A percentile compares a stretch with the other conserved stretches of the same genome.
phyloP scores from a whole-genome alignment of 2,329 filamentous ascomycete genomes.

The Beauveria scarabaeidicola region DNA sequence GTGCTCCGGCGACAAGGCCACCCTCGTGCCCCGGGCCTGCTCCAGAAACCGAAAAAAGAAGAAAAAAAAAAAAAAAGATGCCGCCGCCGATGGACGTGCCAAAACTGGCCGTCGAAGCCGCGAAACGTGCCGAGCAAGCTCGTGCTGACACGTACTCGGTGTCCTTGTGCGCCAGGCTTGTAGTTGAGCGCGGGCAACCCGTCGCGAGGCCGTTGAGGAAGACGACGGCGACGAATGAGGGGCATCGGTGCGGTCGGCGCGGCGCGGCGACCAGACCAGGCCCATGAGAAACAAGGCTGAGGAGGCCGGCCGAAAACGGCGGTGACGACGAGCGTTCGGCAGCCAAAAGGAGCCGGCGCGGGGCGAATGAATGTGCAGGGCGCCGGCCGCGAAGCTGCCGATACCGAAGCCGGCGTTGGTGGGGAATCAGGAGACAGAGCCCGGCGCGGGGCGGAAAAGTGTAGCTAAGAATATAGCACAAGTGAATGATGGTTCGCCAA shows the following conservation, averaged over 20 bases:
- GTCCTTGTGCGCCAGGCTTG: slow-evolving; percentile 64
- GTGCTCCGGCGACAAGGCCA: too few species aligned
- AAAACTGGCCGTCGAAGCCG: slow-evolving; percentile 70
- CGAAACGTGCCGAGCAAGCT: slow-evolving; percentile 72
- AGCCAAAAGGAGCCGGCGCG: slow-evolving; percentile 65
- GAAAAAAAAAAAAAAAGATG: slow-evolving; percentile 62
- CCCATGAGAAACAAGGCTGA: slow-evolving; percentile 53
- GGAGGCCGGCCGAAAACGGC: slow-evolving; percentile 52
- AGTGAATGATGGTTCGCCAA: too few species aligned
- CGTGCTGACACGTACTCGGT: slow-evolving; percentile 71
- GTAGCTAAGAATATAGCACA: too few species aligned
- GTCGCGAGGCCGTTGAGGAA: slow-evolving; percentile 65
- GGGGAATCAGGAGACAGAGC: slow-evolving; percentile 71
- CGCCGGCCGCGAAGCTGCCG: slow-evolving; percentile 65
- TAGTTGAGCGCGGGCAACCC: slow-evolving; percentile 71
- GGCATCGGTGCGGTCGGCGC: slow-evolving; percentile 40
- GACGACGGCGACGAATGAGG: slow-evolving; percentile 50
- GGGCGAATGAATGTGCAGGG: slow-evolving; percentile 68
- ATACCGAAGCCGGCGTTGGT: slow-evolving; percentile 72
- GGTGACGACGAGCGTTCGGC: slow-evolving; percentile 52
- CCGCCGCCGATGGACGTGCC: slow-evolving; percentile 74
- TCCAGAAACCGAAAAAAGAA: slow-evolving; percentile 59
- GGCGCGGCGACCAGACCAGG: slow-evolving; percentile 40
- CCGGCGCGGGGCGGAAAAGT: slow-evolving; percentile 54
- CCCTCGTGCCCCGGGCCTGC: slow-evolving; percentile 42